phyloP scores from a whole-genome alignment of 106 monocot genomes.

The Amphibolis antarctica region DNA sequence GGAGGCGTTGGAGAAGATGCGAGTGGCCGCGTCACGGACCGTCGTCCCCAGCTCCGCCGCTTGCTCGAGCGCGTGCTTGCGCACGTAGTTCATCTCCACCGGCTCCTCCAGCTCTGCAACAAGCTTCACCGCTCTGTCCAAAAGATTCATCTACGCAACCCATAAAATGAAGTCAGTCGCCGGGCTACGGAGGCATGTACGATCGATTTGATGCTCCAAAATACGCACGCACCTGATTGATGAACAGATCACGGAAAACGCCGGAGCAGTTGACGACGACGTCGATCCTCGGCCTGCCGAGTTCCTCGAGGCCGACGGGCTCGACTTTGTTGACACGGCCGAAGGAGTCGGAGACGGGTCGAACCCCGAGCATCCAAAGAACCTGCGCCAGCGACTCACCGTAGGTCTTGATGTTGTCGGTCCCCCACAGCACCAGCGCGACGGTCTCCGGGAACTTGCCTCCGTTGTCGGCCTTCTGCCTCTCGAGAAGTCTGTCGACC shows the following conservation, averaged over 20 bases:
- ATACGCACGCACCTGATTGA: slow-evolving; percentile 93
- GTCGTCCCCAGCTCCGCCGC: slow-evolving; percentile 44
- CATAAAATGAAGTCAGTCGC: not conserved
- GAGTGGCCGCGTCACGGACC: slow-evolving; percentile 59
- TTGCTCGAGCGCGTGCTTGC: slow-evolving; percentile 63
- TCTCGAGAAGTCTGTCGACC: slow-evolving; percentile 58
- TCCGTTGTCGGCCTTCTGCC: slow-evolving; percentile 66
- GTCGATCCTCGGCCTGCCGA: slow-evolving; percentile 59
- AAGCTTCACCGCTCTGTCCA: slow-evolving; percentile 74
- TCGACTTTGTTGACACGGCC: slow-evolving; percentile 68
- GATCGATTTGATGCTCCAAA: too few species aligned
- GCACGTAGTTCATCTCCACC: slow-evolving; percentile 52
- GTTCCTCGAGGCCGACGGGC: slow-evolving; percentile 62
- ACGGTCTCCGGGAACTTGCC: slow-evolving; percentile 61
- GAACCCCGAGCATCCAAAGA: slow-evolving; percentile 69
- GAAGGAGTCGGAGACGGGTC: slow-evolving; percentile 52
- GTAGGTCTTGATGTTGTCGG: slow-evolving; percentile 76
- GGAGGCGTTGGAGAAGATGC: slow-evolving; percentile 76
- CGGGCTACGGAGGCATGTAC: too few species aligned
- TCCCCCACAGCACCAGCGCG: slow-evolving; percentile 68
- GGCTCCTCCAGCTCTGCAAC: slow-evolving; percentile 76
- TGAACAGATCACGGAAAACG: slow-evolving; percentile 79
- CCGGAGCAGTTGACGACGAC: slow-evolving; percentile 87
- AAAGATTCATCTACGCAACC: slow-evolving; percentile 49
- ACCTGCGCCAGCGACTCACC: slow-evolving; percentile 76